Base-by-base conservation (phyloP, 2,329 filamentous ascomycete genomes). In the Ophiosphaerella korrae region DNA sequence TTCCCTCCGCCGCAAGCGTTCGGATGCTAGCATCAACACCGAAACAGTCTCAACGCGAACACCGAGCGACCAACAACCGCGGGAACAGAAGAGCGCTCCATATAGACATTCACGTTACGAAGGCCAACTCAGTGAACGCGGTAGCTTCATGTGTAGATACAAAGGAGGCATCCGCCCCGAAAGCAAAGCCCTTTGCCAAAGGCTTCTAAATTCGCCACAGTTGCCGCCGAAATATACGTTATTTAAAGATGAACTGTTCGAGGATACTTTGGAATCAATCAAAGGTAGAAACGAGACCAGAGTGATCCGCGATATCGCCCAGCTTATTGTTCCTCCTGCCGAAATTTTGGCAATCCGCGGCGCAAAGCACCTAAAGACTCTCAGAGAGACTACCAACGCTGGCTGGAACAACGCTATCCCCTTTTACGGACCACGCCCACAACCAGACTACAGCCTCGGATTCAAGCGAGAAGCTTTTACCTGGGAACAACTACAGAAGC, bases 221-320 rank as follows among this genome's bases (percentile, higher is more conserved):
- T 35, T 41, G 21, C 33, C 34, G 26, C 59, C 55, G 18, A 21
- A 57, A 50, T 11, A 61, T 50, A 57, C 52, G 31, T 39, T 59
- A 16, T 59, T 62, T 35, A 44, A 61, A 21, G 49, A 62, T 42
- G 38, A 53, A 16, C 36, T 76, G 5, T 78, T 79, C 45, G 51
- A 72, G 11, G 37, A 48, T 32, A 66, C 71, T 24, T 78, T 66
- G 48, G 14, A 60, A 26, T 74, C 52, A 13, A 43, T 77, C 16
- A 46, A 62, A 24, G 52, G 62, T 16, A 68, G 46, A 36, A 63
- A 61, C 37, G 45, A 57, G 53, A 55, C 58, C 6, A 60, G 24
- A 41, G 50, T 61, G 35, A 40, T 63, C 26, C 50, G 49, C 40
- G 36, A 58, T 48, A 58, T 61, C 29, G 24, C 50, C 16, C 34